Base-by-base conservation (phyloP, 225 moss, liverwort and hornwort genomes). In the Bryum argenteum region DNA sequence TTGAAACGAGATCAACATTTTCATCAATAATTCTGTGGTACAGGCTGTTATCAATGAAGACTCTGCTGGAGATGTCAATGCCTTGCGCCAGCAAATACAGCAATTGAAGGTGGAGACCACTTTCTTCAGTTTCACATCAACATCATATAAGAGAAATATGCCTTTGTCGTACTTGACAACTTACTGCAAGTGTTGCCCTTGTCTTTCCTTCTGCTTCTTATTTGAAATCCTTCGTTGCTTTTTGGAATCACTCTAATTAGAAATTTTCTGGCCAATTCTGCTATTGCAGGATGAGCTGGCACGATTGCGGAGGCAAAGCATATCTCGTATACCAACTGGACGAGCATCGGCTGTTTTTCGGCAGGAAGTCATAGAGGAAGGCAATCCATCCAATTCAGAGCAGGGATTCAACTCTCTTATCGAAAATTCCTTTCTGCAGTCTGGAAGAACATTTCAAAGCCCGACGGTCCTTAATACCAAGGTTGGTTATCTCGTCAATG, bases 21-120 rank as follows among this genome's bases (percentile, higher is more conserved):
- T 67, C 38, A 54, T 48, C 20, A 20, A 18, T 56, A 39, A 43
- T 26, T 70, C 11, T 56, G 15, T 65, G 37, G 66, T 63, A 14
- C 20, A 95, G 95, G 93, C 93, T 72, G 82, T 91, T 4, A 82
- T 95, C 64, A 95, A 95, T 62, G 89, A 95, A 81, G 93, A 95
- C 71, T 73, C 89, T 37, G 79, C 86, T 70, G 93, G 92, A 56
- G 95, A 95, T 88, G 74, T 93, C 21, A 75, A 89, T 53, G 89
- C 78, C 53, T 84, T 95, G 78, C 89, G 91, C 63, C 91, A 89
- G 47, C 91, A 89, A 65, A 87, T 93, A 63, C 86, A 95, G 65
- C 90, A 89, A 43, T 74, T 95, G 9, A 89, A 95, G 89, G 95
- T 95, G 73, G 33, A 6, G 33, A 33, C 4, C 8, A 51, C n/a